A percentile compares a stretch with the other conserved stretches of the same genome.
phyloP scores from a whole-genome alignment of 2,329 filamentous ascomycete genomes.

The Cercospora sp. region DNA sequence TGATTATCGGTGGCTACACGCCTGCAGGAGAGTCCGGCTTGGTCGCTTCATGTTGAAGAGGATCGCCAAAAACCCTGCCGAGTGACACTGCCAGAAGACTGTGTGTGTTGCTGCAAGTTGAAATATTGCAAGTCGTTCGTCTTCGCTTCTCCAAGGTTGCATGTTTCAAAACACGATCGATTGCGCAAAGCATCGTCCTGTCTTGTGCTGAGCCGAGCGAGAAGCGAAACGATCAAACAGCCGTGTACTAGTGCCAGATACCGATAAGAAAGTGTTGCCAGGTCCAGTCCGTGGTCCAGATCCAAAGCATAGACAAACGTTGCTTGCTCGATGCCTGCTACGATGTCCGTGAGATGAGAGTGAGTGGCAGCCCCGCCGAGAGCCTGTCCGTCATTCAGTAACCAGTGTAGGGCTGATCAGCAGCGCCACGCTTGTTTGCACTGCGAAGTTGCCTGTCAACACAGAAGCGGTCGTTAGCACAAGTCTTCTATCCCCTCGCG shows the following conservation, averaged over 20 bases:
- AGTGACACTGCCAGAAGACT: constrained; percentile 43
- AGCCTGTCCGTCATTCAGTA: constrained; percentile 47
- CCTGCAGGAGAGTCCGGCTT: constrained; percentile 30
- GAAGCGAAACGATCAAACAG: constrained; percentile 33
- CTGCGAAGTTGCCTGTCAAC: constrained; percentile 53
- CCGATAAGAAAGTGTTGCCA: constrained; percentile 35
- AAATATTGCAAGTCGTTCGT: constrained; percentile 19
- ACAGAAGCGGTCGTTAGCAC: constrained; percentile 45
- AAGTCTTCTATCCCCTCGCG: constrained; percentile 60
- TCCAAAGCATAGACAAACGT: constrained; percentile 24
- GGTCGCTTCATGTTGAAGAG: constrained; percentile 24
- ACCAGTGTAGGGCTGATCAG: constrained; percentile 50
- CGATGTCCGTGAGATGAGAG: constrained; percentile 30
- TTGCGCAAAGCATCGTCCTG: constrained; percentile 6
- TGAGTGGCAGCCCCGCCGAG: constrained; percentile 43
- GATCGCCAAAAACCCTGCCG: constrained; percentile 40
- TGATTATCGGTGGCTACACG: constrained; percentile 21
- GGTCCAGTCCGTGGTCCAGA: constrained; percentile 24
- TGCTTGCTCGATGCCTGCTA: constrained; percentile 22
- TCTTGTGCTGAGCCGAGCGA: constrained; percentile 25
- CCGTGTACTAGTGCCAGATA: constrained; percentile 35
- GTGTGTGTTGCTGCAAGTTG: constrained; percentile 20
- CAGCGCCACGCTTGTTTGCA: constrained; percentile 49
- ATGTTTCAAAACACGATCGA: constrained; percentile 12
- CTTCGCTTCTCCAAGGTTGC: constrained; percentile 23